Evolutionary conservation across 352 stramenopile genomes (phyloP), one percentile per base, ranked within the genome.

Genomic region (Pythium coloratum): DNA sequence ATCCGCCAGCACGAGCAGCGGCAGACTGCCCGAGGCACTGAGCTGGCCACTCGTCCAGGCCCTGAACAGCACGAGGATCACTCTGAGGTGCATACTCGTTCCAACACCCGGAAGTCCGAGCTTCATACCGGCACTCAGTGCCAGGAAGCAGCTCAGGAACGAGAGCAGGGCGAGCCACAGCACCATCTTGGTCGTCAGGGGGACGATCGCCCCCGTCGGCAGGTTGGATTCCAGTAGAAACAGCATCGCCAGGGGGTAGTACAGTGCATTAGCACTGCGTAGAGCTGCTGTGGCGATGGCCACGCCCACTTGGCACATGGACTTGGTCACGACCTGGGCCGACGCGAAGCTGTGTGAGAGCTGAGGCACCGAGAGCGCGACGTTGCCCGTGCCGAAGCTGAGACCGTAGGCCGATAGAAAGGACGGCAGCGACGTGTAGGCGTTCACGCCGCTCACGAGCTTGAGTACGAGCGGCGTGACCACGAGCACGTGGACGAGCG

Each of bases 1-100:
- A 50, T 89, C 76, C 46, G 68, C 81, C 20, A 71, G 55, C 18
- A 82, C 58, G 16, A 89, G 50, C 53, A 89, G 62, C n/a, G 77
- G 66, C 61, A 86, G 60, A 30, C 74, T 77, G 20, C 57, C 18
- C 2, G 67, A 63, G 24, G 72, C 62, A 8, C 62, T 62, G 30
- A 62, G 62, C 44, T 30, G 56, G 28, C 20, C 50, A 16, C 13
- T 57, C 1, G 42, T 66, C 67, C 67, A 75, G 49, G 13, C 59
- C 33, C 55, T 63, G 46, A 55, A 75, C 26, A 42, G 63, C 55
- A 10, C 56, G 54, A 69, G 72, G 75, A 67, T 28, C n/a, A 82
- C 10, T 1, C 73, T 75, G 7, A 73, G 62, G 9, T 67, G 66
- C 55, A 76, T 13, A 7, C 71, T 57, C 36, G 78, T 26, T 16